These are phyloP conservation scores for Odonthalia washingtoniensis DNA, from an alignment of 31 red algal genomes.

Conservation along the genomic window DNA sequence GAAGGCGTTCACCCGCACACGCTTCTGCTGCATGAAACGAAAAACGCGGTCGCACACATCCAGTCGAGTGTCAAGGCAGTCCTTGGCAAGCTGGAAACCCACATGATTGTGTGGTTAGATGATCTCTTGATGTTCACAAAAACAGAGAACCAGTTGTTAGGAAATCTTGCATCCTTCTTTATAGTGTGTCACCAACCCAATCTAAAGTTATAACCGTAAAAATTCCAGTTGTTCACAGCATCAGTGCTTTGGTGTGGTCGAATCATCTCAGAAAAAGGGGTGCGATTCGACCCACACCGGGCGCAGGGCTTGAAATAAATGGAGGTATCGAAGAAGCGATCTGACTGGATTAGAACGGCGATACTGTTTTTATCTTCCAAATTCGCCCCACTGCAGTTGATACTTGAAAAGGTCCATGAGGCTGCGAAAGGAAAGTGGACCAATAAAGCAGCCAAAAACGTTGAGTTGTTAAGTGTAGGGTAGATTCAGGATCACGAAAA, in stretches of 20 bases:
- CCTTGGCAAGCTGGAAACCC: neutral
- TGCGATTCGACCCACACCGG: neutral
- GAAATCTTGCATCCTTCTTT: neutral
- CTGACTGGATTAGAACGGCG: constrained; percentile 10
- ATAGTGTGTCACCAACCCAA: neutral
- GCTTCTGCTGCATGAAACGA: constrained; percentile 26
- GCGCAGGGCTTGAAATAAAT: neutral
- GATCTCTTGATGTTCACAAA: neutral
- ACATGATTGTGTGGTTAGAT: neutral
- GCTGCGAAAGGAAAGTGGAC: neutral
- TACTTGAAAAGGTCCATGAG: constrained; percentile 1
- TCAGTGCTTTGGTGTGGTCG: neutral
- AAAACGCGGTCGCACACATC: constrained; percentile 28
- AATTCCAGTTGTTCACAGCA: neutral
- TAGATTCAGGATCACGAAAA: neutral
- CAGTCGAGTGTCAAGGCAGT: constrained; percentile 5
- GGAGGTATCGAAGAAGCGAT: constrained; percentile 2
- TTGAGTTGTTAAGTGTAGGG: neutral
- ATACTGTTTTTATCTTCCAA: constrained; percentile 11
- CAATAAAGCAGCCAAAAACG: neutral
- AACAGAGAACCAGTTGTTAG: neutral
- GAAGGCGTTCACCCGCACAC: constrained; percentile 17
- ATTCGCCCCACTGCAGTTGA: constrained; percentile 12
- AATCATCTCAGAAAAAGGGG: neutral
- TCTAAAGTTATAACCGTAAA: constrained; percentile 1